These are phyloP conservation scores for Lasiodiplodia theobromae DNA, from an alignment of 2,329 filamentous ascomycete genomes.

Conservation along the genomic window DNA sequence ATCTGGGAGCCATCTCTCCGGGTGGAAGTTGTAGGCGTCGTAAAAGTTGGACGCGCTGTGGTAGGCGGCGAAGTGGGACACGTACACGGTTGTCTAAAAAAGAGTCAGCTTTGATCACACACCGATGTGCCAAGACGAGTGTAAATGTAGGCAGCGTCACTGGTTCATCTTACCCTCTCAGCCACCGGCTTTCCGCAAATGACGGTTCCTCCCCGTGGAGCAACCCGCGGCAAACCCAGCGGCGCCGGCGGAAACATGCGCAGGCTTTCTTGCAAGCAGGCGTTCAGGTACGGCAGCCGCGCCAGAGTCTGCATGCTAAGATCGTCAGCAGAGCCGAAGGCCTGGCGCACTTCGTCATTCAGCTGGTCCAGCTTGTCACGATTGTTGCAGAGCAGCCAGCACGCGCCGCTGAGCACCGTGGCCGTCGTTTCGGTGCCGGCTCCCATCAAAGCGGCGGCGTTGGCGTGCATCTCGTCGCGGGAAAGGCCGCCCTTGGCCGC, in stretches of 20 bases:
- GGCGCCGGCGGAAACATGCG: conserved; percentile 52
- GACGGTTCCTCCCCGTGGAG: conserved; percentile 45
- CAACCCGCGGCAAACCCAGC: conserved; percentile 41
- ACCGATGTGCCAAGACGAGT: background rate
- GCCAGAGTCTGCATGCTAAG: conserved; percentile 44
- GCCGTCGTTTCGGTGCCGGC: conserved; percentile 57
- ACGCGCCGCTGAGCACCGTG: conserved; percentile 48
- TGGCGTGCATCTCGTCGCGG: conserved; percentile 48
- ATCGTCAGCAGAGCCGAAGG: conserved; percentile 42
- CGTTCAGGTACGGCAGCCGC: conserved; percentile 47
- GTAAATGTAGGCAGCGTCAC: conserved; percentile 1
- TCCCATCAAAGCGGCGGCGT: conserved; percentile 47
- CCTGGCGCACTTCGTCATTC: conserved; percentile 38
- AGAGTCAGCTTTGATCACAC: background rate
- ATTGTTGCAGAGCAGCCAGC: conserved; percentile 42
- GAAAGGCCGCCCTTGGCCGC: conserved; percentile 34
- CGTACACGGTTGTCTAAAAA: conserved; percentile 30
- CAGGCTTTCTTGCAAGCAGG: conserved; percentile 51
- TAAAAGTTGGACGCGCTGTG: conserved; percentile 41
- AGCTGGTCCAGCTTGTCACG: conserved; percentile 38
- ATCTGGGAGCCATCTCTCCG: conserved; percentile 51
- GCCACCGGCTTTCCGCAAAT: conserved; percentile 49
- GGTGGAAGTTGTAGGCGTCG: conserved; percentile 46
- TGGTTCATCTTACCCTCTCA: conserved; percentile 34
- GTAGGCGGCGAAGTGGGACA: conserved; percentile 30